Evolutionary conservation across 1,284 basidiomycete genomes (phyloP).

Genomic region (Cryptococcus sp.): DNA sequence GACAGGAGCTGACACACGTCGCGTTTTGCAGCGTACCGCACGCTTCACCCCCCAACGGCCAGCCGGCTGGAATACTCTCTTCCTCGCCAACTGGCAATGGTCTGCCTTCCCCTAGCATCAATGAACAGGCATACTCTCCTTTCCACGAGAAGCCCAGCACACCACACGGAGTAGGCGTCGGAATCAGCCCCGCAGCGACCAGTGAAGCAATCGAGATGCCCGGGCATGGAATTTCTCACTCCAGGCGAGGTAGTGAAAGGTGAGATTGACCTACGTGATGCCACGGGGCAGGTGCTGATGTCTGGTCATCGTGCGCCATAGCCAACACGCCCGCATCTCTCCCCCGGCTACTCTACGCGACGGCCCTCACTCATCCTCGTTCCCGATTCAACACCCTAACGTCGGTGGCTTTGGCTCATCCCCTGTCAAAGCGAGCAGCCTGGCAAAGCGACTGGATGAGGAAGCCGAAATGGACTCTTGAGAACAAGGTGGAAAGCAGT

Average conservation of each 20-base stretch:
- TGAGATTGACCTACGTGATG: conserved; percentile 12
- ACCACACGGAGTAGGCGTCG: conserved; percentile 39
- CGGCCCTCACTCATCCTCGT: conserved; percentile 34
- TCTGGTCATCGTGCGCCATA: conserved; percentile 2
- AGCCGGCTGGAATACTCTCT: conserved; percentile 35
- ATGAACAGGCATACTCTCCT: conserved; percentile 20
- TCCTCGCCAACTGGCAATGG: conserved; percentile 45
- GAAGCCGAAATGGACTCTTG: conserved; percentile 28
- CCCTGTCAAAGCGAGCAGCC: conserved; percentile 50
- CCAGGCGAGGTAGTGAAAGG: conserved; percentile 46
- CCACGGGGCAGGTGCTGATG: not conserved
- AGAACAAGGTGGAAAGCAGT: not conserved
- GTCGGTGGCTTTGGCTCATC: conserved; percentile 40
- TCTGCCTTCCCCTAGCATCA: conserved; percentile 21
- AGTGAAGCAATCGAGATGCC: conserved; percentile 46
- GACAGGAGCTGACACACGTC: not conserved
- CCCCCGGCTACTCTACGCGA: conserved; percentile 46
- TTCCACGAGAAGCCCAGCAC: conserved; percentile 18
- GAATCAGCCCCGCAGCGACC: conserved; percentile 42
- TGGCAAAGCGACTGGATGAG: conserved; percentile 46
- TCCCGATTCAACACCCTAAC: conserved; percentile 44
- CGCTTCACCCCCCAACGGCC: conserved; percentile 45
- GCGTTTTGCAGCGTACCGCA: conserved; percentile 47
- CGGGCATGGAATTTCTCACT: conserved; percentile 21
- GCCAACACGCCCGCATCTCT: conserved; percentile 39